Evolutionary conservation across 176 grass and related monocot genomes (phyloP).

Genomic region (sorghum (Sorghum bicolor)): DNA sequence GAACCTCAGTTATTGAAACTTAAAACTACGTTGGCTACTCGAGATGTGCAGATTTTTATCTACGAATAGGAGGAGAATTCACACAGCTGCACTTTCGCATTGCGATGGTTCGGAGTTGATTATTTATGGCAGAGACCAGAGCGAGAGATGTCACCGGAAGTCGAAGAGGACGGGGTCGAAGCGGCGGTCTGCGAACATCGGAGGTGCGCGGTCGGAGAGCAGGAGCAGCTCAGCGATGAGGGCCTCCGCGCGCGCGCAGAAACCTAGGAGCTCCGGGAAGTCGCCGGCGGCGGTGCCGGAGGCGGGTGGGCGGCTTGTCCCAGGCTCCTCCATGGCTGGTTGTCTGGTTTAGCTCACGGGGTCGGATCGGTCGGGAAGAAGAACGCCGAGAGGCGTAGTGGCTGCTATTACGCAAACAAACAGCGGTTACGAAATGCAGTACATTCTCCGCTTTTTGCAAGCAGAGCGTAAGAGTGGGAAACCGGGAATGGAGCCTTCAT

Average conservation of each 20-base stretch:
- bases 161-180: conserved; percentile 73
- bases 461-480: too few relatives aligned
- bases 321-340: conserved; percentile 15
- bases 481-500: too few relatives aligned
- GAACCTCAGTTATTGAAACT: not conserved
- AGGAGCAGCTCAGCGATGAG: conserved; percentile 61
- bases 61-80: not conserved
- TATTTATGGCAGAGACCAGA: not conserved
- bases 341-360: not conserved
- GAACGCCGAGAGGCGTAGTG: not conserved
- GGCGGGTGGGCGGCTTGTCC: not conserved
- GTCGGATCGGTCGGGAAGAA: not conserved
- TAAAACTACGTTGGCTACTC: not conserved
- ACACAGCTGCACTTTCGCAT: not conserved
- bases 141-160: conserved; percentile 39
- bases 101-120: not conserved
- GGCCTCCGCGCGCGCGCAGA: conserved; percentile 62
- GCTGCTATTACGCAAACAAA: too few relatives aligned
- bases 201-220: conserved; percentile 50
- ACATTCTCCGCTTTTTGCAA: too few relatives aligned
- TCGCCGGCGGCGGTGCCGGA: conserved; percentile 16
- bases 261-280: conserved; percentile 61
- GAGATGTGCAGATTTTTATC: not conserved
- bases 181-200: conserved; percentile 53
- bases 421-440: too few relatives aligned